phyloP scores from a whole-genome alignment of 306 rosid genomes.

The Corylus heterophylla region DNA sequence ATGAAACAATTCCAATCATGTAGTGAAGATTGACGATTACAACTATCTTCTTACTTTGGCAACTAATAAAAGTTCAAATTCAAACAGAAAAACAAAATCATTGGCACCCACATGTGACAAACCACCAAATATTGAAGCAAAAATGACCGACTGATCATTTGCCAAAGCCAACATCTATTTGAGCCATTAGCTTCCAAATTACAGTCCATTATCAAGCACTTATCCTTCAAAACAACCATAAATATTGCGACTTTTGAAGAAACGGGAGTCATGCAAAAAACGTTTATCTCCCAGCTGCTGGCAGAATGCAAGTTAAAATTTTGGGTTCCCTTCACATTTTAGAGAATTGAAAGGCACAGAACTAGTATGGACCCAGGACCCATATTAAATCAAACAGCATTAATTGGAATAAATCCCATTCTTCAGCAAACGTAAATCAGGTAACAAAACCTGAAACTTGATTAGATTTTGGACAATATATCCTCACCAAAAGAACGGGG shows the following conservation, averaged over 20 bases:
- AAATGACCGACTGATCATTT: neutral
- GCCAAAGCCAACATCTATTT: neutral
- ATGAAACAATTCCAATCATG: neutral
- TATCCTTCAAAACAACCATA: neutral
- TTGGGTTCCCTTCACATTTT: neutral
- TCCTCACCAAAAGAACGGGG: constrained; percentile 78
- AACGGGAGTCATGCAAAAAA: neutral
- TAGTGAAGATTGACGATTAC: neutral
- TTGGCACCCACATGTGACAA: neutral
- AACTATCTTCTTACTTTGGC: neutral
- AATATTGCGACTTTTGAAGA: neutral
- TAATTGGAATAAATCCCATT: neutral
- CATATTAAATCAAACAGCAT: neutral
- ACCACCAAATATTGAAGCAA: neutral
- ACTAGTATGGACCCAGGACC: neutral
- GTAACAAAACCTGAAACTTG: neutral
- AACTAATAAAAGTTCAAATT: neutral
- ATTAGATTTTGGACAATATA: neutral
- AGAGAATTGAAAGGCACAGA: neutral
- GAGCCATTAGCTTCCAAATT: neutral
- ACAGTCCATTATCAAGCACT: neutral
- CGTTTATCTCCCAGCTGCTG: neutral
- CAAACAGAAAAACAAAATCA: neutral
- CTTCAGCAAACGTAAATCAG: neutral
- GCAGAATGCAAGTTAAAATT: neutral